Conservation (phyloP, 192 early-diverging fungal species). For the Mortierella claussenii region DNA sequence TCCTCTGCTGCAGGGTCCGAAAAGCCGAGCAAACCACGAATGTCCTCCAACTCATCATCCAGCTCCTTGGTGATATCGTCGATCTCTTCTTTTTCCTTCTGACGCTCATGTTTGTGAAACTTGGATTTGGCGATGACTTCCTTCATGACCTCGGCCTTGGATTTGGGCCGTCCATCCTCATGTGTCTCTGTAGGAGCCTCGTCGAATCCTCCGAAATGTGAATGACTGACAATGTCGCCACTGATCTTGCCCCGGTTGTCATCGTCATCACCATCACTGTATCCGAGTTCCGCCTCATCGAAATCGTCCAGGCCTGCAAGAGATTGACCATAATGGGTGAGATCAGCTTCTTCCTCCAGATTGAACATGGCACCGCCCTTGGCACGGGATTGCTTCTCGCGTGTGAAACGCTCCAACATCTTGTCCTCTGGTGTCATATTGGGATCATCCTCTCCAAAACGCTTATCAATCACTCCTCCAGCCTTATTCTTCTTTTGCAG, state of each 20-base stretch:
- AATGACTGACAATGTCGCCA: conserved; percentile 70
- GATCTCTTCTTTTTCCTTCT: conserved; percentile 88
- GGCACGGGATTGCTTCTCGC: conserved; percentile 66
- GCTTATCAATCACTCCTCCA: conserved; percentile 87
- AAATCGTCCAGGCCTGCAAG: conserved; percentile 86
- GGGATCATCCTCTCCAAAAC: conserved; percentile 94
- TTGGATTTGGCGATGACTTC: conserved; percentile 99
- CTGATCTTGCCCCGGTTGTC: conserved; percentile 73
- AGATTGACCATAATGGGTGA: conserved; percentile 97
- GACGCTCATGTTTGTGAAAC: conserved; percentile 92
- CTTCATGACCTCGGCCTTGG: conserved; percentile 96
- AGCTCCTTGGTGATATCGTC: conserved; percentile 82
- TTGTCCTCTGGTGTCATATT: conserved; percentile 93
- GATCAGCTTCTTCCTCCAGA: conserved; percentile 82
- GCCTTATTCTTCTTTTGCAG: conserved; percentile 73
- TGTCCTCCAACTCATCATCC: conserved; percentile 88
- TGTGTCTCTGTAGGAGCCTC: conserved; percentile 57
- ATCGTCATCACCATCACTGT: conserved; percentile 70
- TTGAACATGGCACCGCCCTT: conserved; percentile 73
- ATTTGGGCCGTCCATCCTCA: conserved; percentile 72
- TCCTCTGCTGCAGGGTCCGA: conserved; percentile 42
- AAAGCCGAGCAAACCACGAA: conserved; percentile 74
- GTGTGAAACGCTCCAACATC: conserved; percentile 94
- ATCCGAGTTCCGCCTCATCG: conserved; percentile 71
- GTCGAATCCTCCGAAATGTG: conserved; percentile 93